These are phyloP conservation scores for Penicillium salamii DNA, from an alignment of 495 filamentous ascomycete genomes.

Conservation along the genomic window DNA sequence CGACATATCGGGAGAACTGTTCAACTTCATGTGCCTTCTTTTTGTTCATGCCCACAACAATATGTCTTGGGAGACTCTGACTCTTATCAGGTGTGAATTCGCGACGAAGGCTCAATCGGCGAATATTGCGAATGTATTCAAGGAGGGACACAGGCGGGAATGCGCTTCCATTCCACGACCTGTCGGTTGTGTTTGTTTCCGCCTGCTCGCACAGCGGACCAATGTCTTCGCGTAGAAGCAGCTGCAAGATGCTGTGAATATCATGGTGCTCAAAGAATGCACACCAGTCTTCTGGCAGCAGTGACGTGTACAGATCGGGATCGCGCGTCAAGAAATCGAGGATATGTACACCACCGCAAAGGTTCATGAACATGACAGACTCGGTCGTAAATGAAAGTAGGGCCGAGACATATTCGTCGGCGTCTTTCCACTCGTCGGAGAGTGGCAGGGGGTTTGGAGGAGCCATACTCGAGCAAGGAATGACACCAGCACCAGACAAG, in stretches of 20 bases:
- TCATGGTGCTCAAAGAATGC: constrained; percentile 67
- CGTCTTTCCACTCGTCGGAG: constrained; percentile 51
- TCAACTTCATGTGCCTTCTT: constrained; percentile 93
- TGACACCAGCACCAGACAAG: neutral
- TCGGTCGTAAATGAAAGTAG: constrained; percentile 76
- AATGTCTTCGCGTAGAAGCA: constrained; percentile 71
- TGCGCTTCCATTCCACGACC: constrained; percentile 50
- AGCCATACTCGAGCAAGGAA: constrained; percentile 14
- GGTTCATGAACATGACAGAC: constrained; percentile 72
- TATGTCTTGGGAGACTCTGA: constrained; percentile 55
- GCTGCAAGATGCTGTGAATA: constrained; percentile 70
- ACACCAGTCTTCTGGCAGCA: constrained; percentile 81
- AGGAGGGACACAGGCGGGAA: constrained; percentile 65
- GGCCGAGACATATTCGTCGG: constrained; percentile 73
- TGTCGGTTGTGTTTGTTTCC: neutral
- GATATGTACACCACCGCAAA: constrained; percentile 93
- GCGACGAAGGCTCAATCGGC: constrained; percentile 64
- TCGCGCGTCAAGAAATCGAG: constrained; percentile 90
- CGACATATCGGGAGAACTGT: constrained; percentile 62
- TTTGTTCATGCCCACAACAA: constrained; percentile 88
- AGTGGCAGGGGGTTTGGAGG: constrained; percentile 53
- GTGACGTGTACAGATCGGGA: constrained; percentile 69
- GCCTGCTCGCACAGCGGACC: constrained; percentile 2
- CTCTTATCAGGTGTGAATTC: constrained; percentile 47
- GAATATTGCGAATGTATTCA: constrained; percentile 71